Percentiles rank a stretch among this genome's conserved stretches.
phyloP scores from a whole-genome alignment of 2,329 filamentous ascomycete genomes.

The Nemania sp. region DNA sequence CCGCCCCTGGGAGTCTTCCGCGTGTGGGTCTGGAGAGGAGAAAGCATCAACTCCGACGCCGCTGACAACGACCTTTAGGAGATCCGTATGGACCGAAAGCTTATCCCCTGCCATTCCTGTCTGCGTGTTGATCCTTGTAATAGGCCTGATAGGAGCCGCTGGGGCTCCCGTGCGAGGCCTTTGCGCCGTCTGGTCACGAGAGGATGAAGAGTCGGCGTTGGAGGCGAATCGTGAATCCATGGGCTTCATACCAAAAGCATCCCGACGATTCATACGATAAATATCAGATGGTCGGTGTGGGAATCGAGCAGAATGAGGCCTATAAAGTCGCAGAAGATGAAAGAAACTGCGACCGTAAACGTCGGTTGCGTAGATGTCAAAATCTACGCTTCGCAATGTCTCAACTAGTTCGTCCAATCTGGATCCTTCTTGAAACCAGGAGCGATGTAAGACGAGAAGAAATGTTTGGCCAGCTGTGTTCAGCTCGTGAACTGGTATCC shows the following conservation, averaged over 20 bases:
- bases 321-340: conserved; percentile 40
- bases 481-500: conserved; percentile 37
- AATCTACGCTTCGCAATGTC: conserved; percentile 26
- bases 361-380: conserved; percentile 38
- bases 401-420: conserved; percentile 32
- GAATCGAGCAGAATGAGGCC: conserved; percentile 26
- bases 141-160: conserved; percentile 6
- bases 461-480: conserved; percentile 41
- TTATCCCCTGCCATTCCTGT: conserved; percentile 28
- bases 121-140: conserved; percentile 32
- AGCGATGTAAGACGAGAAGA: conserved; percentile 40
- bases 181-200: conserved; percentile 10
- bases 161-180: conserved; percentile 21
- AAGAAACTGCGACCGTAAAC: conserved; percentile 41
- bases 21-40: conserved; percentile 33
- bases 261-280: conserved; percentile 46
- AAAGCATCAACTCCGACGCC: conserved; percentile 36
- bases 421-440: conserved; percentile 37
- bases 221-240: conserved; percentile 27
- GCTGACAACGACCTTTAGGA: conserved; percentile 45
- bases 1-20: conserved; percentile 53
- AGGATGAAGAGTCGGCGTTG: not conserved
- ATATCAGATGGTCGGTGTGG: conserved; percentile 38
- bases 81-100: conserved; percentile 38
- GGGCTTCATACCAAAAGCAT: conserved; percentile 51